Evolutionary conservation across 2,329 filamentous ascomycete genomes (phyloP), one percentile per base, ranked within the genome.

Genomic region (Exophiala bonariae): DNA sequence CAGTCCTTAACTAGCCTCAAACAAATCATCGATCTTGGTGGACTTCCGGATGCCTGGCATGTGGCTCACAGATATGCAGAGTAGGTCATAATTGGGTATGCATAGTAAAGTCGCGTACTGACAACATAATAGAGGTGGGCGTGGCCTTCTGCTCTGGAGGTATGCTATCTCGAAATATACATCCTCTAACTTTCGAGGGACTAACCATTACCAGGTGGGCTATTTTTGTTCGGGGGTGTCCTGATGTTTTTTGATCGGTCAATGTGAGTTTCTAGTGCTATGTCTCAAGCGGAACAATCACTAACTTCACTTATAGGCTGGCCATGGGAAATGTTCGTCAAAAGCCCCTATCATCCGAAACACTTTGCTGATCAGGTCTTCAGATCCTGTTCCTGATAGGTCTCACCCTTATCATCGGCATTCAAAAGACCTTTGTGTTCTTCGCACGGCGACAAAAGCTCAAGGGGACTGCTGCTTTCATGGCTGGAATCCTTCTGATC

Each of bases 321-420:
- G 92, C 92, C 59, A 97, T 97, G 93, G 93, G 93, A 73, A 97
- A 97, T 66, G 87, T 92, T 63, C 75, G 66, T 40, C 34, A 45
- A 51, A 30, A 38, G 42, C 39, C 47, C 41, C 42, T 20, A 52
- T 41, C 49, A 48, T 46, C 38, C 53, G 54, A 41, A 26, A 48
- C 36, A 23, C 14, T 13, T 9, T 31, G 19, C 53, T 55, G 39
- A 54, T 18, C 18, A 41, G n/a, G 28, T 47, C 36, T 3, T 19
- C 62, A 95, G 89, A 95, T 99, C 69, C 89, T 99, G 68, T 97
- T 99, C 78, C 82, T 99, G 44, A 89, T 96, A 73, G 93, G 93
- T 67, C 82, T 99, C 19, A 95, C 91, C 22, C 86, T 97, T 50
- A 95, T 97, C 62, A 96, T 99, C 72, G 93, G 93, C 34, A 81